Evolutionary conservation across 2,329 filamentous ascomycete genomes (phyloP).

Genomic region (Xylariomycetidae sp.): DNA sequence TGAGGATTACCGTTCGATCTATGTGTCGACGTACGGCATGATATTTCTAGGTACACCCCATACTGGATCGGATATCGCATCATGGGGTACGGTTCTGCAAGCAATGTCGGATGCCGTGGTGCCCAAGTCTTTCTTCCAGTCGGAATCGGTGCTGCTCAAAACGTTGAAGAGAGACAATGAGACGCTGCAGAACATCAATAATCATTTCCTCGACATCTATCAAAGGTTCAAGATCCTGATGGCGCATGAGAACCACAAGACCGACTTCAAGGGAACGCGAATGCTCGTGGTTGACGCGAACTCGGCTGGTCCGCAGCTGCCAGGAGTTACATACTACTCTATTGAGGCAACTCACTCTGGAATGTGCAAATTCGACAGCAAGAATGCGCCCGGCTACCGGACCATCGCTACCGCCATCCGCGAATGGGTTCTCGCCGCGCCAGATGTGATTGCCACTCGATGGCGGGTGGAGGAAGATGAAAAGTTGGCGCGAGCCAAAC

Average conservation of each 20-base stretch:
- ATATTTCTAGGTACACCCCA: constrained; percentile 77
- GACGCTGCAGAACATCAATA: constrained; percentile 69
- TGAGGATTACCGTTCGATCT: constrained; percentile 64
- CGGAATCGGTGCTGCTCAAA: constrained; percentile 62
- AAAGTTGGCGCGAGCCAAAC: constrained; percentile 35
- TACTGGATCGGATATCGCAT: constrained; percentile 62
- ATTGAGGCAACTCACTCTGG: constrained; percentile 40
- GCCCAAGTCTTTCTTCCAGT: constrained; percentile 62
- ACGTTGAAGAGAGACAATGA: constrained; percentile 72
- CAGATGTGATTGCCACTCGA: constrained; percentile 46
- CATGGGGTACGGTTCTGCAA: constrained; percentile 64
- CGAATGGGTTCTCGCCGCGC: constrained; percentile 51
- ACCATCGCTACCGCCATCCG: constrained; percentile 44
- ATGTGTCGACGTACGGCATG: constrained; percentile 70
- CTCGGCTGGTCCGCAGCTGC: constrained; percentile 65
- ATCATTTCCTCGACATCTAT: constrained; percentile 66
- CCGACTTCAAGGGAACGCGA: constrained; percentile 60
- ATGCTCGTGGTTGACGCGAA: constrained; percentile 63
- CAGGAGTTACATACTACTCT: constrained; percentile 68
- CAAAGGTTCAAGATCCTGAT: constrained; percentile 69
- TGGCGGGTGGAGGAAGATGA: constrained; percentile 60
- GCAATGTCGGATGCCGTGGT: constrained; percentile 62
- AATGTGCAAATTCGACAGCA: constrained; percentile 43
- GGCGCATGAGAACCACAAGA: constrained; percentile 71
- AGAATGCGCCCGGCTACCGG: constrained; percentile 60